Percentiles rank a stretch among this genome's conserved stretches.
phyloP scores from a whole-genome alignment of 805 yeast genomes.

The Teunomyces panamensis region DNA sequence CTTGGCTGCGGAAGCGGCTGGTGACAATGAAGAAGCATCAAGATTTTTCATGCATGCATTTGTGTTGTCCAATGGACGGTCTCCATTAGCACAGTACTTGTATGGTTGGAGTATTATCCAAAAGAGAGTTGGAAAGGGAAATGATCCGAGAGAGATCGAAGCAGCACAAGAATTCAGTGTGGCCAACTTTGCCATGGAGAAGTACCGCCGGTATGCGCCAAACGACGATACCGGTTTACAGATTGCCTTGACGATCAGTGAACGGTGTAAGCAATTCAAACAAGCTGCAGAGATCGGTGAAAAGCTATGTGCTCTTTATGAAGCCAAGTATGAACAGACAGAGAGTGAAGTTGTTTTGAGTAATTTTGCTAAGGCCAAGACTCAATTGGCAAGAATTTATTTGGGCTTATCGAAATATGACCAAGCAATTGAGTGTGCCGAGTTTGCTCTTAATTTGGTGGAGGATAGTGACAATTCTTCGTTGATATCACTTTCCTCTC shows the following conservation, averaged over 20 bases:
- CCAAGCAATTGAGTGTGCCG: conserved; percentile 59
- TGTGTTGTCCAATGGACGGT: conserved; percentile 69
- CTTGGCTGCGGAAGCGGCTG: conserved; percentile 50
- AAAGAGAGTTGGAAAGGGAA: conserved; percentile 40
- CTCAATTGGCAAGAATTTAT: conserved; percentile 69
- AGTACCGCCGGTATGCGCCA: conserved; percentile 61
- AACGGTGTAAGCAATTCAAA: conserved; percentile 64
- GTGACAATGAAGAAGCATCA: conserved; percentile 49
- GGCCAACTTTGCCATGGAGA: conserved; percentile 65
- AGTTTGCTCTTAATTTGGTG: conserved; percentile 49
- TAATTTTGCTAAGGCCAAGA: conserved; percentile 56
- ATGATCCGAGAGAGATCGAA: conserved; percentile 54
- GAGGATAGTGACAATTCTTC: conserved; percentile 35
- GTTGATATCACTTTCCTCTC: conserved; percentile 48
- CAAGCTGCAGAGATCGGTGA: conserved; percentile 49
- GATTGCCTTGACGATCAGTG: conserved; percentile 55
- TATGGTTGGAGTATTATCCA: conserved; percentile 61
- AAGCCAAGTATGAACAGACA: conserved; percentile 51
- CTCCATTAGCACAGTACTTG: conserved; percentile 65
- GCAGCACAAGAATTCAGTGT: conserved; percentile 63
- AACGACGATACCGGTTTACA: conserved; percentile 55
- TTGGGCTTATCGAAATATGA: conserved; percentile 59
- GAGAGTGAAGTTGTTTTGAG: conserved; percentile 48
- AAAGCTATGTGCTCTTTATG: conserved; percentile 49
- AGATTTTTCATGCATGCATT: conserved; percentile 74